Base-by-base conservation (phyloP, 768 basidiomycete species). In the Termitomyces sp. region DNA sequence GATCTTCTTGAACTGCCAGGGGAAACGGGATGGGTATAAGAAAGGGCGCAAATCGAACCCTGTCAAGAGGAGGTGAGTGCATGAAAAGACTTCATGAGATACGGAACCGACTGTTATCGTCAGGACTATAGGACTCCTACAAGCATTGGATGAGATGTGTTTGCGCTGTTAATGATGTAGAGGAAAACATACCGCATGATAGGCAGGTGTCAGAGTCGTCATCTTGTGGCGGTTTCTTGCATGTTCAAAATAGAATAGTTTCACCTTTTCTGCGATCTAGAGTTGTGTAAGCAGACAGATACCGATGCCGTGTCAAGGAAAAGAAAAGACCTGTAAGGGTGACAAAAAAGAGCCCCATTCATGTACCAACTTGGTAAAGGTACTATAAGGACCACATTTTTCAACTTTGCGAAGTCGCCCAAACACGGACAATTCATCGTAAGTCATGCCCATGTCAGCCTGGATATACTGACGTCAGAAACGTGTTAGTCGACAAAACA, bases 391-490 rank as follows among this genome's bases (percentile, higher is more conserved):
- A 3, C 97, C 97, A 67, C 93, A 94, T 73, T 98, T 98, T 64
- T 97, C 94, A 38, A 96, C 83, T 72, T 99, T 98, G 50, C 97
- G 84, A 23, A 99, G 78, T 27, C 95, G 79, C 23, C 96, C 97
- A 62, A 94, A 96, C 18, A 93, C 83, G 11, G 93, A 95, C 18
- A 99, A 78, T 62, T 98, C 97, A 61, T 98, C 90, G 65, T 98
- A 98, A 0, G 96, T 97, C 97, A 98, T 98, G 9, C 96, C 96
- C 96, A 98, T 98, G 64, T 98, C 96, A 16, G 83, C 93, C 92
- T 93, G 35, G 27, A 33, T 11, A 20, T 10, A n/a, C 38, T 49
- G 20, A 43, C 45, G 43, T 60, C 46, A 42, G 36, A 49, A 27
- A 63, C 52, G 2, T 41, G 44, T 16, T 18, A 35, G 22, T 33